Percentiles rank a stretch among this genome's conserved stretches.
These are phyloP conservation scores for Orbilia javanica DNA, from an alignment of 2,329 filamentous ascomycete species.

Conservation along the genomic window DNA sequence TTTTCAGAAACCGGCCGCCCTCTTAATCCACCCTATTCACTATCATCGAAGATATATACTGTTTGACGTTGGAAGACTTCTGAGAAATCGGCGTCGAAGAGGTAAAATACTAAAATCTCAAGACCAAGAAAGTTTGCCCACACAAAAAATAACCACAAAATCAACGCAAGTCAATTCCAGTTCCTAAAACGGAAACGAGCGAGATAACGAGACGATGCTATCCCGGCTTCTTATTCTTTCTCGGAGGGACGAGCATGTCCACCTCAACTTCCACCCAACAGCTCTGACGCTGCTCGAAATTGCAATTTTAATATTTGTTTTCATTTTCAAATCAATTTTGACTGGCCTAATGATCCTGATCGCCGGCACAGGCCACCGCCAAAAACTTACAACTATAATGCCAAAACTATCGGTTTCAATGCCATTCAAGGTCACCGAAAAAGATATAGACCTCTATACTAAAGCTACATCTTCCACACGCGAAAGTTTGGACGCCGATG, in stretches of 20 bases:
- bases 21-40: not conserved
- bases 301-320: constrained; percentile 32
- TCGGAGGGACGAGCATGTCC: constrained; percentile 22
- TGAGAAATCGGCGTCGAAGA: not conserved
- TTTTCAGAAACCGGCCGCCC: not conserved
- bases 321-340: constrained; percentile 40
- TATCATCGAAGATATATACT: not conserved
- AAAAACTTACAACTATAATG: constrained; percentile 25
- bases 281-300: constrained; percentile 30
- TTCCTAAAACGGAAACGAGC: not conserved
- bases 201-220: constrained; percentile 17
- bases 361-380: constrained; percentile 21
- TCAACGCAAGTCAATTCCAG: constrained; percentile 20
- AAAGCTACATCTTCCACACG: constrained; percentile 8
- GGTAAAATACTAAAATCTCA: constrained; percentile 1
- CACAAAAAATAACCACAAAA: constrained; percentile 35
- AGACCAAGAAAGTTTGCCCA: constrained; percentile 20
- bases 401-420: constrained; percentile 53
- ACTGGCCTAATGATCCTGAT: constrained; percentile 36
- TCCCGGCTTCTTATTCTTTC: constrained; percentile 25
- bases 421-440: constrained; percentile 43
- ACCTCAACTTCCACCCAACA: constrained; percentile 38
- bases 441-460: constrained; percentile 26
- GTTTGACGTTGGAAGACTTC: not conserved
- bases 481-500: constrained; percentile 20